Conservation (phyloP, 2,329 filamentous ascomycete genomes). For the Plectosphaerella sp. region DNA sequence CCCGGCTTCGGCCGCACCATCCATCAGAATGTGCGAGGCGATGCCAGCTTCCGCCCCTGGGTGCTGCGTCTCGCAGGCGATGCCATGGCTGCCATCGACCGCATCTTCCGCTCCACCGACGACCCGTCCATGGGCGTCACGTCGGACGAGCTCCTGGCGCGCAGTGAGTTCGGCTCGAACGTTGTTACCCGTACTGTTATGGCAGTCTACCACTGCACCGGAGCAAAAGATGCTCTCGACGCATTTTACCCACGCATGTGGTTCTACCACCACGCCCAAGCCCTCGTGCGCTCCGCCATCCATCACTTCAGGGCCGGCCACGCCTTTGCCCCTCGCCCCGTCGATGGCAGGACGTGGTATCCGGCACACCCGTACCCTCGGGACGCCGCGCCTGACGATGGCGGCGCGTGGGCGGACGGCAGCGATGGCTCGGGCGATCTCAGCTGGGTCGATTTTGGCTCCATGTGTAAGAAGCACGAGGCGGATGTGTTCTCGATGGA, state of each 20-base stretch:
- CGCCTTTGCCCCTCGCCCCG: conserved; percentile 18
- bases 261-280: conserved; percentile 29
- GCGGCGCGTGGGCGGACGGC: conserved; percentile 11
- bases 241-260: conserved; percentile 28
- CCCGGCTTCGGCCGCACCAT: conserved; percentile 17
- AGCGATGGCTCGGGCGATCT: conserved; percentile 9
- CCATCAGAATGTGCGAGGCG: conserved; percentile 13
- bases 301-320: conserved; percentile 15
- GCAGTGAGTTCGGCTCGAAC: conserved; percentile 29
- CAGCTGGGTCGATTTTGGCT: conserved; percentile 10
- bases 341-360: conserved; percentile 26
- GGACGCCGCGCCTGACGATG: conserved; percentile 7
- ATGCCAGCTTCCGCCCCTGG: conserved; percentile 21
- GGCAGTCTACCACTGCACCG: conserved; percentile 33
- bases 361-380: conserved; percentile 9
- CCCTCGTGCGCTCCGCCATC: conserved; percentile 22
- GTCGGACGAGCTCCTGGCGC: conserved; percentile 23
- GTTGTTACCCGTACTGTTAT: conserved; percentile 29
- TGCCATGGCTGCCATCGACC: conserved; percentile 21
- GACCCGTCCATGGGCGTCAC: conserved; percentile 18
- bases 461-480: conserved; percentile 8
- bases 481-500: conserved; percentile 4
- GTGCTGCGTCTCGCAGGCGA: conserved; percentile 25
- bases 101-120: conserved; percentile 23
- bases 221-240: conserved; percentile 25